Evolutionary conservation across 441 rosid species (phyloP).

Genomic region (Populus hybrid): DNA sequence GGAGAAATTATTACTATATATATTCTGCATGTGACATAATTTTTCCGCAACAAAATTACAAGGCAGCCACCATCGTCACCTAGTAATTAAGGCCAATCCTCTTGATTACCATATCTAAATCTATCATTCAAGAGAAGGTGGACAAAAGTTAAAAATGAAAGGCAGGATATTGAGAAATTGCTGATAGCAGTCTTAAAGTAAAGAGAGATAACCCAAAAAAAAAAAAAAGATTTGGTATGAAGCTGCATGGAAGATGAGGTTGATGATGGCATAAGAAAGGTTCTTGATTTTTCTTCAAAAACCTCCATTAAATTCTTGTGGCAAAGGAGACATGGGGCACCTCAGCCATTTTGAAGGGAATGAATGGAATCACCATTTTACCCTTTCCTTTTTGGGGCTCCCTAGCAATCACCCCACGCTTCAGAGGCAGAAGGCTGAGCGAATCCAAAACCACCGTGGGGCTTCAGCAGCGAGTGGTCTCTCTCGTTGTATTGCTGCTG

Average conservation of each 20-base stretch:
- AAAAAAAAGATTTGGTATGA: neutral
- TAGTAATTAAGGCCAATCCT: neutral
- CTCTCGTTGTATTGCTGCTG: conserved; percentile 36
- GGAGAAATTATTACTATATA: too few relatives aligned
- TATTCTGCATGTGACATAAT: conserved; percentile 19
- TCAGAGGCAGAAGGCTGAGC: conserved; percentile 41
- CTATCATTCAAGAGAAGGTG: neutral
- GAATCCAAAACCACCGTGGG: conserved; percentile 53
- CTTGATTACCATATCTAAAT: neutral
- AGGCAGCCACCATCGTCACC: neutral
- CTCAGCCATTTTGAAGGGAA: conserved; percentile 6
- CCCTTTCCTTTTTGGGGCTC: neutral
- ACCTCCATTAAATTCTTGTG: too few relatives aligned
- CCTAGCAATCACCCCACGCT: conserved; percentile 45
- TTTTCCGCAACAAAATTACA: neutral
- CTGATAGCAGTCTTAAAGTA: neutral
- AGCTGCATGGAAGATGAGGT: neutral
- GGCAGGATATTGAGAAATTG: neutral
- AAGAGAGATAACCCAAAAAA: neutral
- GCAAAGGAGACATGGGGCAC: conserved; percentile 7
- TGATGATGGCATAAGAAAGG: neutral
- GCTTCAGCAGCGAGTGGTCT: conserved; percentile 46
- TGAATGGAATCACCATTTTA: neutral
- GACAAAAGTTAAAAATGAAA: neutral
- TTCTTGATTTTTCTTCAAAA: neutral